Evolutionary conservation across 495 filamentous ascomycete genomes (phyloP), one percentile per base, ranked within the genome.

Genomic region (Poronia punctata): DNA sequence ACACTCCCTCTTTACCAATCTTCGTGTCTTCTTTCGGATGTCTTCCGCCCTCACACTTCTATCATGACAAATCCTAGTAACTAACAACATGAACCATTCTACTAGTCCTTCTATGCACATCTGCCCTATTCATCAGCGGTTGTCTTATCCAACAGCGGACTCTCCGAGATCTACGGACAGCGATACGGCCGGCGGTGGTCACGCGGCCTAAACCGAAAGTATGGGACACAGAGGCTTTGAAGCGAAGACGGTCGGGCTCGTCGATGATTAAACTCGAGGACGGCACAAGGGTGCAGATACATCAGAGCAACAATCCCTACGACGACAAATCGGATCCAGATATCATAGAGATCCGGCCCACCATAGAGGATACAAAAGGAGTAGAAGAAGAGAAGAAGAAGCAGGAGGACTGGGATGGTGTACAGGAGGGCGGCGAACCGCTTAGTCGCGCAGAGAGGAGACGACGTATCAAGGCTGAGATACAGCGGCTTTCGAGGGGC

Each of bases 121-220:
- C 61, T 14, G 74, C 71, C 40, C 67, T 72, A 36, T 75, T 66
- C 61, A 67, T 65, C 29, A 66, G 57, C 55, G 72, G 61, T 47
- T 80, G 68, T 62, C 68, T 52, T 43, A 72, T 65, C 57, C 79
- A 70, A 43, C 75, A 76, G 43, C 65, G 71, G 31, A 75, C 72
- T 0, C 53, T 76, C 2, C 59, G 64, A 12, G 68, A 73, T 30
- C 46, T 76, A 5, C 64, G 71, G 23, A 51, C 50, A 4, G 67
- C 71, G 20, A 76, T 76, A 34, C 52, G 51, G 41, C 66, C 62
- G 24, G 50, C 54, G 8, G 27, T 40, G 24, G 26, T 43, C 23
- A 58, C 60, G 8, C 52, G 51, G 5, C 61, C 64, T 12, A 57
- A 58, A n/a, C 68, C 69, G 20, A 61, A 65, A 37, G 50, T 68